phyloP scores from a whole-genome alignment of 768 basidiomycete genomes.

The Porphyrellus cyaneotinctus region DNA sequence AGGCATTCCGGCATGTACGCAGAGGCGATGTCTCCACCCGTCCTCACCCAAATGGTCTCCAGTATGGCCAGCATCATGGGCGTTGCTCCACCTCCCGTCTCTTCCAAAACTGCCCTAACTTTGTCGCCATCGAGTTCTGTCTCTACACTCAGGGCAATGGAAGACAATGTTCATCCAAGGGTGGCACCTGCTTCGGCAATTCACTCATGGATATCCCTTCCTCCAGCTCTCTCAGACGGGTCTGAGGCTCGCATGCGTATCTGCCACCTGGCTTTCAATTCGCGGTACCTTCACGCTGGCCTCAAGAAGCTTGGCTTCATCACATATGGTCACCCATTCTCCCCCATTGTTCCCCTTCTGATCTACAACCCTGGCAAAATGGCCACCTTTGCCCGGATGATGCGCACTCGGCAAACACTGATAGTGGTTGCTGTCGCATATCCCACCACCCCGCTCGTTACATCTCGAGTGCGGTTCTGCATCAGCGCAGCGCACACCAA shows the following conservation, averaged over 20 bases:
- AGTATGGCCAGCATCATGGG: constrained; percentile 99
- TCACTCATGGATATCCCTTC: constrained; percentile 77
- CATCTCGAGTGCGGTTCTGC: constrained; percentile 89
- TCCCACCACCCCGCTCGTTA: constrained; percentile 85
- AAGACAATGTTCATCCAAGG: constrained; percentile 58
- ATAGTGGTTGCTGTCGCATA: constrained; percentile 91
- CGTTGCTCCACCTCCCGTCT: constrained; percentile 40
- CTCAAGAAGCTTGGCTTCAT: constrained; percentile 94
- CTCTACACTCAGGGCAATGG: constrained; percentile 28
- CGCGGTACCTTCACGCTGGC: constrained; percentile 83
- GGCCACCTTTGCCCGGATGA: constrained; percentile 85
- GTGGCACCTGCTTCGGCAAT: constrained; percentile 61
- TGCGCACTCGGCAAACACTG: constrained; percentile 70
- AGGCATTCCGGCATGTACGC: constrained; percentile 84
- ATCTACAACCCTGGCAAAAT: constrained; percentile 94
- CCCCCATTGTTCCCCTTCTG: constrained; percentile 90
- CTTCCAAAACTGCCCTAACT: constrained; percentile 24
- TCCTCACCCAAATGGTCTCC: constrained; percentile 85
- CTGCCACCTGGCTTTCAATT: constrained; percentile 90
- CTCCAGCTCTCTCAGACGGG: constrained; percentile 71
- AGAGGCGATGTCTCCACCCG: constrained; percentile 86
- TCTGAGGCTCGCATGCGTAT: constrained; percentile 79
- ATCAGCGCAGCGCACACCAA: constrained; percentile 95
- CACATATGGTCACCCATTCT: constrained; percentile 86
- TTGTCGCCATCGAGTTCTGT: constrained; percentile 31